Conservation (phyloP, 768 basidiomycete genomes). For the Boletus reticuloceps region DNA sequence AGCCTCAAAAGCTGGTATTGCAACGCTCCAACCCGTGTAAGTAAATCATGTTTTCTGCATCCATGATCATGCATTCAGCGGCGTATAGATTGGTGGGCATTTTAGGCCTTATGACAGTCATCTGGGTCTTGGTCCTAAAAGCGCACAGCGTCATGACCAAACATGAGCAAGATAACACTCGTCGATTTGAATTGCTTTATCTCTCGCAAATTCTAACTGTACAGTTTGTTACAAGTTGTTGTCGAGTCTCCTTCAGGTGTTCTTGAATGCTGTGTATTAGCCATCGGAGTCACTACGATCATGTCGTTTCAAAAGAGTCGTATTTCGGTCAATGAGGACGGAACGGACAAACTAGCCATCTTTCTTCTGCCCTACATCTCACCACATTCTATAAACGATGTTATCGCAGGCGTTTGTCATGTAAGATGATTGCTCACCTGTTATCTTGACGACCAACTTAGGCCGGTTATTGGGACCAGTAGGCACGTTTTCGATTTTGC, state of each 20-base stretch:
- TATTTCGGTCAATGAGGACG: background rate
- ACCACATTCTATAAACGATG: conserved; percentile 45
- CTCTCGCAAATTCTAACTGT: too few relatives aligned
- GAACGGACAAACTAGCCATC: background rate
- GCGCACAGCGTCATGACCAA: conserved; percentile 6
- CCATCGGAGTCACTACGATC: background rate
- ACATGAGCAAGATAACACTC: too few relatives aligned
- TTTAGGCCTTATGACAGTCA: conserved; percentile 35
- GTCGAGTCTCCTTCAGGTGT: background rate
- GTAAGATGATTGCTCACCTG: conserved; percentile 48
- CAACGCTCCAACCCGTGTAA: too few relatives aligned
- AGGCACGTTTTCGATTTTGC: conserved; percentile 95
- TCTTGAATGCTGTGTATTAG: background rate
- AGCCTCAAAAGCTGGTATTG: too few relatives aligned
- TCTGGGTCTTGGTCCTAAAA: conserved; percentile 40
- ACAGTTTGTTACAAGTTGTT: background rate
- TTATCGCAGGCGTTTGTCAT: background rate
- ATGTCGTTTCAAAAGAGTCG: background rate
- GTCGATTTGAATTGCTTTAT: background rate
- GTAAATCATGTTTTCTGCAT: too few relatives aligned
- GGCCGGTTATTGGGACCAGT: conserved; percentile 90
- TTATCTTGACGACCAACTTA: conserved; percentile 84
- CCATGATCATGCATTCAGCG: too few relatives aligned
- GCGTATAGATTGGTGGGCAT: conserved; percentile 30
- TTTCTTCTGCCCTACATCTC: conserved; percentile 45